These are phyloP conservation scores for Quercus ilex DNA, from an alignment of 306 rosid genomes.

Conservation along the genomic window DNA sequence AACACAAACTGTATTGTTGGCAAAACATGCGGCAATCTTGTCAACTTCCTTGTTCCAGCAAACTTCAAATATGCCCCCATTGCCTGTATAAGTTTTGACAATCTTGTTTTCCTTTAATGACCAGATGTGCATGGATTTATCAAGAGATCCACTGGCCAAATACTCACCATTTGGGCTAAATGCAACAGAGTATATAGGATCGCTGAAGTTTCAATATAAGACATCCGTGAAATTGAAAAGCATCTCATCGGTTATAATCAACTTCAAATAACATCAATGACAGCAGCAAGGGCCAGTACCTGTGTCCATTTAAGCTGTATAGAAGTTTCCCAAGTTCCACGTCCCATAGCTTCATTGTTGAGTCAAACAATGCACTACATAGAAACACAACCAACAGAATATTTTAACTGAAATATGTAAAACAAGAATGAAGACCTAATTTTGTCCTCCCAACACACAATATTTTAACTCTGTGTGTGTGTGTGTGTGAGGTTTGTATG, in stretches of 20 bases:
- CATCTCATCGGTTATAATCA: background rate
- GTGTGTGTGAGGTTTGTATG: background rate
- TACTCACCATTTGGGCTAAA: constrained; percentile 92
- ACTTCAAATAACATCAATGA: background rate
- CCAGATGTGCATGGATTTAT: constrained; percentile 80
- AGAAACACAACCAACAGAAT: constrained; percentile 3
- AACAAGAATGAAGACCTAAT: background rate
- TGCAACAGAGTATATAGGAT: constrained; percentile 83
- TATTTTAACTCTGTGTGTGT: background rate
- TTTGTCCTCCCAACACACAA: background rate
- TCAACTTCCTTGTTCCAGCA: constrained; percentile 93
- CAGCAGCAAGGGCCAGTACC: constrained; percentile 33
- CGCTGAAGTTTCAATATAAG: constrained; percentile 30
- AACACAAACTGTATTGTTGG: constrained; percentile 82
- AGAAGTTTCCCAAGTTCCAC: constrained; percentile 76
- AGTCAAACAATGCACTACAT: constrained; percentile 86
- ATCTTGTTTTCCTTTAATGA: constrained; percentile 86
- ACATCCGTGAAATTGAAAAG: background rate
- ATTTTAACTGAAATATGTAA: background rate
- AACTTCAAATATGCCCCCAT: constrained; percentile 92
- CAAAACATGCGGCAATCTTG: constrained; percentile 87
- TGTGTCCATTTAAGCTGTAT: constrained; percentile 76
- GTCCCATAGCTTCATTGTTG: constrained; percentile 88
- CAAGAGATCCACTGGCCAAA: constrained; percentile 90
- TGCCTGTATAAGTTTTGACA: constrained; percentile 73